Evolutionary conservation across 2,329 filamentous ascomycete species (phyloP), one percentile per base, ranked within the genome.

Genomic region (Tolypocladium ophioglossoides): DNA sequence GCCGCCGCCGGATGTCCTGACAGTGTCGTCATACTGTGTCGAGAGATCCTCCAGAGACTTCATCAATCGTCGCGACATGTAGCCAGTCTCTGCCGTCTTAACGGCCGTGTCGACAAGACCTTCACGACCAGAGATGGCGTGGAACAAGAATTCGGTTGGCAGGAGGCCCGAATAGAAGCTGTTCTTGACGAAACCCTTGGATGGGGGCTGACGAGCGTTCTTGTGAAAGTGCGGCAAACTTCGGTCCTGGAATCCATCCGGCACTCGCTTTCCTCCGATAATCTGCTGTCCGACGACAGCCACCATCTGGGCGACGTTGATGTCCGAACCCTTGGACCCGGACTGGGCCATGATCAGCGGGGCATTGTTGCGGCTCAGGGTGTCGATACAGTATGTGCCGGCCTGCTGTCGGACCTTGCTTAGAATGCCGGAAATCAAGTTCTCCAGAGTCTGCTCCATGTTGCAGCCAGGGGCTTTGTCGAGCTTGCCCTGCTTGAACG

Each of bases 281-380:
- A 97, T 96, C 63, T 99, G 94, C 72, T 99, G 94, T 51, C 94
- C 94, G 66, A 99, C 94, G 56, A 91, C 85, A 54, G 94, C 92
- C 67, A 97, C 88, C 94, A 99, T 99, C 74, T 99, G 94, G 10
- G 94, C 94, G 37, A 99, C 94, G 77, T 99, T 99, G 76, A 99
- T 95, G 63, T 89, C 87, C 6, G 91, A 96, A 68, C 94, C 94
- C 71, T 99, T 99, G 53, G 92, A 97, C 50, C 94, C 94, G 14
- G 90, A 97, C 58, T 89, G 94, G 57, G 94, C 94, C 94, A 99
- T 99, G 73, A 96, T 86, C 59, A 97, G 78, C 7, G 94, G 91
- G 0, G 94, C 86, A 63, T 99, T 99, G 74, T 91, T 91, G 59
- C 84, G 86, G 73, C 90, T 96, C 38, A 99, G 77, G 52, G 92